A percentile compares a stretch with the other conserved stretches of the same genome.
Conservation (phyloP, 768 basidiomycete species). For the Termitomyces sp. region DNA sequence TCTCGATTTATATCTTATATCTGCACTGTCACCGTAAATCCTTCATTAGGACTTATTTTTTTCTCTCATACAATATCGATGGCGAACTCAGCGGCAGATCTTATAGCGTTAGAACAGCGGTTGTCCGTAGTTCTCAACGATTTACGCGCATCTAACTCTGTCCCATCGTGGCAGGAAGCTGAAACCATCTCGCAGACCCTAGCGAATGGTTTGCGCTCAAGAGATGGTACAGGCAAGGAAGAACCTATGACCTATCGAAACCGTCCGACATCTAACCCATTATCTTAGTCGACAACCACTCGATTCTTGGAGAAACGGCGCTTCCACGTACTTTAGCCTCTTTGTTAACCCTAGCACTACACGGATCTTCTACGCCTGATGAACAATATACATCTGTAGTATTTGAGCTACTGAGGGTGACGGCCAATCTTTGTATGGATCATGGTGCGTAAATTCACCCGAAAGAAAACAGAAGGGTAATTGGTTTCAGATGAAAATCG, state of each 20-base stretch:
- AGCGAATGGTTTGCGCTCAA: slow-evolving; percentile 58
- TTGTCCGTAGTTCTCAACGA: slow-evolving; percentile 23
- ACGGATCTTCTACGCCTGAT: slow-evolving; percentile 40
- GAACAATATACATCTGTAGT: slow-evolving; percentile 44
- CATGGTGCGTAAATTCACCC: slow-evolving; percentile 45
- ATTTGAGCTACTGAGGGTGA: slow-evolving; percentile 69
- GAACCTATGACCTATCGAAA: neutral
- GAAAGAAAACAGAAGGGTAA: slow-evolving; percentile 2
- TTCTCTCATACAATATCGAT: slow-evolving; percentile 9
- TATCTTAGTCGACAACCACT: slow-evolving; percentile 62
- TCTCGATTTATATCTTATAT: neutral
- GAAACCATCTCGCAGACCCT: slow-evolving; percentile 48
- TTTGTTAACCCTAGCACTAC: slow-evolving; percentile 51
- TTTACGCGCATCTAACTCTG: slow-evolving; percentile 26
- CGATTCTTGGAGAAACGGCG: slow-evolving; percentile 56
- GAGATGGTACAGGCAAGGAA: slow-evolving; percentile 43
- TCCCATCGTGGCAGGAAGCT: slow-evolving; percentile 45
- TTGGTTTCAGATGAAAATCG: slow-evolving; percentile 63
- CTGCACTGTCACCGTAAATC: neutral
- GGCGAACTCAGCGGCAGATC: slow-evolving; percentile 25
- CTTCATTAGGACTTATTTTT: neutral
- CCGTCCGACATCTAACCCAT: slow-evolving; percentile 3
- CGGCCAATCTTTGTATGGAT: slow-evolving; percentile 82
- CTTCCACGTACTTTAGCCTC: slow-evolving; percentile 63
- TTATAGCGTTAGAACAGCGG: slow-evolving; percentile 27